Evolutionary conservation across 192 early-diverging fungal species (phyloP), one percentile per base, ranked within the genome.

Genomic region (Coemansia sp.): DNA sequence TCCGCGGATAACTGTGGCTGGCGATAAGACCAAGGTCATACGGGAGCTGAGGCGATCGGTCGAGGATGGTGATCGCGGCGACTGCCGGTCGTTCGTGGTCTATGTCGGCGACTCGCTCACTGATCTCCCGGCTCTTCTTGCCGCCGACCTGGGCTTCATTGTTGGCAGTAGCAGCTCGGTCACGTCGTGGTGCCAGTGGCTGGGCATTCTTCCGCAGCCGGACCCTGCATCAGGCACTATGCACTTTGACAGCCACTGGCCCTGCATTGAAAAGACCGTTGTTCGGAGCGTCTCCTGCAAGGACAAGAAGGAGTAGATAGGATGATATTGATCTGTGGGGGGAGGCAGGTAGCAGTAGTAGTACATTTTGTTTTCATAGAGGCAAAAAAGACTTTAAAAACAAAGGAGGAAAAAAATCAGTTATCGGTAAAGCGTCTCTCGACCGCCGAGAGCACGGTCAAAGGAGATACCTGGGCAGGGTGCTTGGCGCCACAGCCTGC

Each of bases 31-130:
- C 13, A 54, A 34, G 1, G 51, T 34, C 27, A 48, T 79, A 4
- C n/a, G 4, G n/a, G 24, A 27, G 24, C 19, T 48, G 18, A 70
- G 25, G 29, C 35, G 55, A 8, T 20, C 47, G 13, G 32, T 57
- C 3, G 39, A 29, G 6, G 58, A 24, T 6, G 34, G n/a, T n/a
- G 29, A 5, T 13, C 25, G 29, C 18, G 52, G 36, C 13, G 23
- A 6, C 14, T 22, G n/a, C n/a, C n/a, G 39, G 16, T 57, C 58
- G 9, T 5, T 29, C 4, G 25, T 75, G n/a, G 69, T 70, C 1
- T 82, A 82, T 53, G 72, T 42, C 0, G 81, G 81, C 1, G 75
- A 82, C 35, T 77, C 74, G 39, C 62, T 75, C n/a, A 82, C 72
- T 14, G 81, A 82, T 61, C 58, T 82, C 18, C 71, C 69, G 18